Conservation (phyloP, 805 yeast species). For the Spathaspora girioi region DNA sequence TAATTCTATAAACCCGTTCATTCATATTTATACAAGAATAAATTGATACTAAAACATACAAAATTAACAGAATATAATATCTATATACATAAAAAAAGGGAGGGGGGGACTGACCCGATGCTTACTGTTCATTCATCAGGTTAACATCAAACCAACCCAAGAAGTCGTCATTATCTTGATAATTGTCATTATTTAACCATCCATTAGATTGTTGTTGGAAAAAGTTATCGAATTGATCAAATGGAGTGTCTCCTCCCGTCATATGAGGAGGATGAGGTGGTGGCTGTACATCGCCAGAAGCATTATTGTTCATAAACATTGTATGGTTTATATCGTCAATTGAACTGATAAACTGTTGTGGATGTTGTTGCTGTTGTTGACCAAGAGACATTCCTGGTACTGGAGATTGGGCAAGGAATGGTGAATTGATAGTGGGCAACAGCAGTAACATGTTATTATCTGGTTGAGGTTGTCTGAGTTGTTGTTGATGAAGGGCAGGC, state of each 20-base stretch:
- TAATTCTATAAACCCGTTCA: neutral
- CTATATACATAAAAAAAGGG: neutral
- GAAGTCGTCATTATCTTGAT: slow-evolving; percentile 68
- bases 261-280: neutral
- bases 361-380: neutral
- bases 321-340: slow-evolving; percentile 1
- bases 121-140: slow-evolving; percentile 17
- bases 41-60: neutral
- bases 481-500: slow-evolving; percentile 5
- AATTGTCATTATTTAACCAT: slow-evolving; percentile 66
- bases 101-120: too few species aligned
- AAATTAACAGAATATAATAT: neutral
- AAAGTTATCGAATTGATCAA: slow-evolving; percentile 41
- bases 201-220: slow-evolving; percentile 81
- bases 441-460: neutral
- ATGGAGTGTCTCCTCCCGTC: slow-evolving; percentile 4
- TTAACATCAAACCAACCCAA: slow-evolving; percentile 91
- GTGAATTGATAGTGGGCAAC: slow-evolving; percentile 3
- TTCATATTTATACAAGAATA: neutral
- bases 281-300: neutral
- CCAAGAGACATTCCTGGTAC: neutral
- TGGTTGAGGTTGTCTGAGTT: slow-evolving; percentile 5
- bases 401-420: slow-evolving; percentile 8
- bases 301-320: neutral
- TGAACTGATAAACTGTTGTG: neutral